Percentiles rank a stretch among this genome's conserved stretches.
phyloP scores from a whole-genome alignment of 176 grass and related monocot species.

The Paspalum vaginatum region DNA sequence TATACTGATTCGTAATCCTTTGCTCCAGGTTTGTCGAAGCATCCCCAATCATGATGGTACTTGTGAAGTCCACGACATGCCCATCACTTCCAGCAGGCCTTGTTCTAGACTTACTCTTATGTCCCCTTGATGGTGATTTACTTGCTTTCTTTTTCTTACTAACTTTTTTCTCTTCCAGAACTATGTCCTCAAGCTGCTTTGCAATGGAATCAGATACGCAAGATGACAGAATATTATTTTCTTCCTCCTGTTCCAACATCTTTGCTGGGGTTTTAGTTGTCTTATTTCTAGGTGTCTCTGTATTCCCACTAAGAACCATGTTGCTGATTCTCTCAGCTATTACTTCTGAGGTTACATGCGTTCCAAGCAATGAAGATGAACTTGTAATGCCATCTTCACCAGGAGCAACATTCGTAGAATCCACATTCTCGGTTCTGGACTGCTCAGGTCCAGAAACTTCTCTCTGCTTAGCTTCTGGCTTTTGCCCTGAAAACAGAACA shows the following conservation, averaged over 20 bases:
- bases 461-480: conserved; percentile 38
- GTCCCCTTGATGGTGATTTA: conserved; percentile 46
- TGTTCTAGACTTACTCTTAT: conserved; percentile 51
- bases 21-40: conserved; percentile 37
- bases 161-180: conserved; percentile 52
- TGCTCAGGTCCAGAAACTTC: conserved; percentile 23
- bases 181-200: conserved; percentile 62
- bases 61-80: conserved; percentile 42
- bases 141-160: conserved; percentile 54
- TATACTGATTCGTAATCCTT: conserved; percentile 28
- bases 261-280: conserved; percentile 42
- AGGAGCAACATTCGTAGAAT: conserved; percentile 39
- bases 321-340: conserved; percentile 59
- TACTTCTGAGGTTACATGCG: conserved; percentile 48
- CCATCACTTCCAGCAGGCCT: conserved; percentile 31
- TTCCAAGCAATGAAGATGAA: conserved; percentile 46
- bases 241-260: conserved; percentile 43
- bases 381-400: conserved; percentile 23
- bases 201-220: conserved; percentile 78
- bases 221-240: conserved; percentile 36
- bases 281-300: conserved; percentile 35
- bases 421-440: conserved; percentile 1
- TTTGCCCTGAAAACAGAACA: conserved; percentile 70
- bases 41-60: conserved; percentile 49
- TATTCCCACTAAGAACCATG: conserved; percentile 43